Base-by-base conservation (phyloP, 2,329 filamentous ascomycete species). In the Alternaria conjuncta region DNA sequence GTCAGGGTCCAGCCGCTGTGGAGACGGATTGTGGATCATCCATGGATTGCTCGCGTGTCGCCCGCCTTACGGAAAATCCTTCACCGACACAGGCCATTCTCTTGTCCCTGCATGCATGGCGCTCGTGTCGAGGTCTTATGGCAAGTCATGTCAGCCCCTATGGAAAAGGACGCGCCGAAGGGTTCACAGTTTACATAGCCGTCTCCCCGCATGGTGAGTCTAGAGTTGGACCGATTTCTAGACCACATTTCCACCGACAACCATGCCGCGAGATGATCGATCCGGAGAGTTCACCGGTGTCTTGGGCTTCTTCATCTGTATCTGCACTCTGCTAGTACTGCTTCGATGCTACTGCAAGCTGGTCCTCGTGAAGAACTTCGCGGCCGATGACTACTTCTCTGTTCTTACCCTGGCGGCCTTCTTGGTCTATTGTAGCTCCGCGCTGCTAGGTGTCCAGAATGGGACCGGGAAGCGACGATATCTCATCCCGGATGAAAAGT, bases 311-410 rank as follows among this genome's bases (percentile, higher is more conserved):
- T 69, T 69, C 60, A 65, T 69, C 26, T 53, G 55, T 46, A 36
- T 66, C 15, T 65, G 60, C 41, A 69, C 65, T 13, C 15, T 69
- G 20, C 46, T 67, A 15, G 67, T 69, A 21, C 44, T 63, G 36
- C 67, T 69, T 49, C 65, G 67, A 50, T 64, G 60, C 43, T 69
- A 69, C 41, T 65, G 62, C 67, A 69, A 69, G 49, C 11, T 69
- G 13, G 50, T 69, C 20, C 45, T 69, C 30, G 67, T 69, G 41
- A 69, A 69, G 60, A 64, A 61, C 30, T 65, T 69, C 53, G 47
- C 62, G 12, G 65, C 62, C 44, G 67, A 69, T 61, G 65, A 69
- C 58, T 67, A 65, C 55, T 64, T 67, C 20, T 67, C 67, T 49
- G 57, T 69, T 9, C 56, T 69, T 55, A 65, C 67, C 6, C 63